Evolutionary conservation across 164 flowering plant genomes (phyloP).

Genomic region (Santalum album): DNA sequence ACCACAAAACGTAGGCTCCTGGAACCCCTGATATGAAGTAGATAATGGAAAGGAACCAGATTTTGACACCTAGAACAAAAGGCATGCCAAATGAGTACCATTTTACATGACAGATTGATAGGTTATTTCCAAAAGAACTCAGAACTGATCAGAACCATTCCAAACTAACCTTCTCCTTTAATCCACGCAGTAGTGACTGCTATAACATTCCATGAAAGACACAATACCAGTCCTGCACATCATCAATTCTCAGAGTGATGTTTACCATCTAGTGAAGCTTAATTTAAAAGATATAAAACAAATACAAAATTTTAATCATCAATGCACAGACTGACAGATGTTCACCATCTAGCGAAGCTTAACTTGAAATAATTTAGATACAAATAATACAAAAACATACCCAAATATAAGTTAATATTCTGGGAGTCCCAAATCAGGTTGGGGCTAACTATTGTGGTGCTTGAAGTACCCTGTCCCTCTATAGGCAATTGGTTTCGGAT

Average conservation of each 20-base stretch:
- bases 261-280: not conserved
- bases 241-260: constrained; percentile 2
- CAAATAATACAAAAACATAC: not conserved
- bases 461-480: no score
- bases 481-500: no score
- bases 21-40: constrained; percentile 94
- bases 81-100: not conserved
- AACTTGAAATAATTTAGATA: no score
- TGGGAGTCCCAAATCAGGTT: no score
- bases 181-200: constrained; percentile 93
- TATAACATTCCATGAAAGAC: constrained; percentile 83
- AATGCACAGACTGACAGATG: no score
- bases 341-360: no score
- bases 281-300: not conserved
- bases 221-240: constrained; percentile 40
- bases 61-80: constrained; percentile 51
- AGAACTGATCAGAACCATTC: not conserved
- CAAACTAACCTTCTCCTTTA: constrained; percentile 65
- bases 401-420: no score
- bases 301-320: not conserved
- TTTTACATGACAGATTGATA: not conserved
- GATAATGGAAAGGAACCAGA: constrained; percentile 92
- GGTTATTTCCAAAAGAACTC: not conserved
- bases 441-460: no score
- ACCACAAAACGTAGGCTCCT: constrained; percentile 93